Evolutionary conservation across 495 filamentous ascomycete genomes (phyloP).

Genomic region (Neurospora cerealis): DNA sequence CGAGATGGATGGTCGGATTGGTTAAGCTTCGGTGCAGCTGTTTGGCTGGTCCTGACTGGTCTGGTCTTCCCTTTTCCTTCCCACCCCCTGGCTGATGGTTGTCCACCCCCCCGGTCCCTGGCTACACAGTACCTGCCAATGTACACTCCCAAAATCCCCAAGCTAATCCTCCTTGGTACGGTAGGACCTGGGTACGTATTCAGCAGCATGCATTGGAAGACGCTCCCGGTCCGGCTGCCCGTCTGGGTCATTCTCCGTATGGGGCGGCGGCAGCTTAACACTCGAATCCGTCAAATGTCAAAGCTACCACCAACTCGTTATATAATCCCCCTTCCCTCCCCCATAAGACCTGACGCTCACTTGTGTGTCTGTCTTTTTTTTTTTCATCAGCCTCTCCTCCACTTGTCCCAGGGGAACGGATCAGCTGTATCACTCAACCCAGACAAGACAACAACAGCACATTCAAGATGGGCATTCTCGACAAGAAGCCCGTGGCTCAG

Average conservation of each 20-base stretch:
- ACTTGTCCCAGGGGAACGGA: conserved; percentile 14
- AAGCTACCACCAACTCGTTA: conserved; percentile 1
- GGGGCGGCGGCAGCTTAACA: background rate
- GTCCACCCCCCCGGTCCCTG: background rate
- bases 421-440: conserved; percentile 6
- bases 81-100: background rate
- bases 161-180: background rate
- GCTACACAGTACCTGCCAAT: conserved; percentile 8
- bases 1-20: conserved; percentile 10
- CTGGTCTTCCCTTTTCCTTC: background rate
- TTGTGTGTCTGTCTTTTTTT: conserved; percentile 4
- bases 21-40: conserved; percentile 17
- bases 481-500: conserved; percentile 26
- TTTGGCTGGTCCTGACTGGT: background rate
- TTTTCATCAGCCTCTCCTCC: conserved; percentile 9
- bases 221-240: conserved; percentile 18
- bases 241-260: conserved; percentile 6
- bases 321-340: conserved; percentile 12
- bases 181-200: background rate
- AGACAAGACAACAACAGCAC: background rate
- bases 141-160: background rate
- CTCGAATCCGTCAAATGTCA: background rate
- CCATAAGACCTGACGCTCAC: background rate
- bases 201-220: conserved; percentile 4
- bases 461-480: conserved; percentile 23